phyloP scores from a whole-genome alignment of 805 yeast genomes.

The Pichia gijzeniarum region DNA sequence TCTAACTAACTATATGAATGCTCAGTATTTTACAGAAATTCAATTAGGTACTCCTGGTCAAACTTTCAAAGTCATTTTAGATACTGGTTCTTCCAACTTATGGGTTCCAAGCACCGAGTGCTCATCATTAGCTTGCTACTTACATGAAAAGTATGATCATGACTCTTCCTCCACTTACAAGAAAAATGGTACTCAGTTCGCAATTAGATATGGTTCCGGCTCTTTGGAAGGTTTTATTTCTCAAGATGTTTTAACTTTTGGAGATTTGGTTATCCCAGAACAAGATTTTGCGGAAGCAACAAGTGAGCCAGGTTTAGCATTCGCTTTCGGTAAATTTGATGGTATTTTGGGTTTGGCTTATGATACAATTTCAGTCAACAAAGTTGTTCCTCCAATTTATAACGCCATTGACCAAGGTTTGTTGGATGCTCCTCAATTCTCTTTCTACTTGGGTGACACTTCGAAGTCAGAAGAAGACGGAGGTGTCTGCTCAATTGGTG shows the following conservation, averaged over 20 bases:
- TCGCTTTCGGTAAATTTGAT: constrained; percentile 98
- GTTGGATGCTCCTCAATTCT: constrained; percentile 78
- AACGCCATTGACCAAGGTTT: constrained; percentile 79
- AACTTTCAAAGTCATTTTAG: constrained; percentile 86
- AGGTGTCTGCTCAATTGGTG: constrained; percentile 95
- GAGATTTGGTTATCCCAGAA: constrained; percentile 75
- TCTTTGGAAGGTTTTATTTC: constrained; percentile 88
- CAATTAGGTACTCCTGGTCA: constrained; percentile 91
- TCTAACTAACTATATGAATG: constrained; percentile 87
- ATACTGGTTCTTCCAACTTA: constrained; percentile 93
- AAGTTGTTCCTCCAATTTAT: constrained; percentile 89
- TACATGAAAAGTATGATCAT: constrained; percentile 89
- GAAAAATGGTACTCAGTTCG: constrained; percentile 79
- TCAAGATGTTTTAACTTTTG: constrained; percentile 73
- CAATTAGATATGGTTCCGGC: constrained; percentile 90
- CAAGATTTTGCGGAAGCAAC: constrained; percentile 98
- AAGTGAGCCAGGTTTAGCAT: constrained; percentile 93
- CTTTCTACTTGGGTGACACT: constrained; percentile 84
- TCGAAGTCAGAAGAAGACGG: constrained; percentile 64
- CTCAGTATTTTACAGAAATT: constrained; percentile 93
- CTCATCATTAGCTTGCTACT: constrained; percentile 88
- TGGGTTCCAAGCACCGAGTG: constrained; percentile 94
- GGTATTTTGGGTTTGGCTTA: constrained; percentile 96
- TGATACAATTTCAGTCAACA: constrained; percentile 82
- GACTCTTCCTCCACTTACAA: constrained; percentile 74